These are phyloP conservation scores for Plasmodium ovale DNA, from an alignment of 169 alveolate species.

Conservation along the genomic window DNA sequence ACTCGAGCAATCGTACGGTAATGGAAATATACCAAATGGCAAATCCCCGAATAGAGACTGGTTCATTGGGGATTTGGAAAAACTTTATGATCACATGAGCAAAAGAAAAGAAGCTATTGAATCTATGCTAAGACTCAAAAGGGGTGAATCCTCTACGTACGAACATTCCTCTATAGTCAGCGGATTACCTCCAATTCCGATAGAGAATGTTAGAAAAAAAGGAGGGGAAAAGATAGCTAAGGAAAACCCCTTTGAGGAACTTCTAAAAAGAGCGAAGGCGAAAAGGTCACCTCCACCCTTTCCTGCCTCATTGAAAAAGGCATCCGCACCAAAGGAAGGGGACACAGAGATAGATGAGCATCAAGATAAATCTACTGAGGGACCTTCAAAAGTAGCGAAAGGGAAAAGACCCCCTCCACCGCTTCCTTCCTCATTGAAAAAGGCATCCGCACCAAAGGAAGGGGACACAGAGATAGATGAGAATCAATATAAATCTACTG, in stretches of 20 bases:
- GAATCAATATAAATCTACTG: too few relatives aligned
- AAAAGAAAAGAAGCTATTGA: conserved; percentile 18
- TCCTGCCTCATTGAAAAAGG: too few relatives aligned
- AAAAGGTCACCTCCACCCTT: conserved; percentile 58
- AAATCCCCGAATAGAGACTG: conserved; percentile 4
- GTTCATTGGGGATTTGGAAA: conserved; percentile 19
- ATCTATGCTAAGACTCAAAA: conserved; percentile 26
- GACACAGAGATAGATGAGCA: neutral
- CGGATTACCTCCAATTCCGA: too few relatives aligned
- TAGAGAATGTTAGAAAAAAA: neutral
- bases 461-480: neutral
- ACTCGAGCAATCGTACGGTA: conserved; percentile 11
- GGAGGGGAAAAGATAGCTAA: neutral
- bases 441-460: neutral
- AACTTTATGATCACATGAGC: conserved; percentile 15
- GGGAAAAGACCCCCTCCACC: conserved; percentile 52
- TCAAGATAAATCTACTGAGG: too few relatives aligned
- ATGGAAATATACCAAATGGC: neutral
- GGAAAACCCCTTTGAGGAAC: neutral
- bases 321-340: neutral
- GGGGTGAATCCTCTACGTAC: conserved; percentile 4
- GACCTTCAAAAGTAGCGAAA: neutral
- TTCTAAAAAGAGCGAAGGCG: neutral
- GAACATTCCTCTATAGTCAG: too few relatives aligned
- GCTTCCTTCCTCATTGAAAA: too few relatives aligned